These are phyloP conservation scores for Zygnema circumcarinatum DNA, from an alignment of 139 green algal genomes.

Conservation along the genomic window DNA sequence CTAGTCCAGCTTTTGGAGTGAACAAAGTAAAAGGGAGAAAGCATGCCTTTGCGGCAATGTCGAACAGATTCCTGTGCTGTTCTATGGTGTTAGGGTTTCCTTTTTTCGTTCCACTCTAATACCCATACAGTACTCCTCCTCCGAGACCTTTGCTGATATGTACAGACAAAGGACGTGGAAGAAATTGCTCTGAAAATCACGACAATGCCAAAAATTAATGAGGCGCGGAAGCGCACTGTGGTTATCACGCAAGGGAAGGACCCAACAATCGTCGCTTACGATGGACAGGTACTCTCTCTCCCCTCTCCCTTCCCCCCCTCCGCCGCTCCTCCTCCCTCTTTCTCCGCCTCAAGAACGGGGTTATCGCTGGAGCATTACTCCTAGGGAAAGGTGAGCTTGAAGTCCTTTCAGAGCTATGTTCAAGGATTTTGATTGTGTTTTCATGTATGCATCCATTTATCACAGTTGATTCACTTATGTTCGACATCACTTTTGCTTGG, in stretches of 20 bases:
- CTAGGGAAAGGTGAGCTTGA: neutral
- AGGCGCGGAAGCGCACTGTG: constrained; percentile 77
- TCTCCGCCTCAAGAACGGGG: neutral
- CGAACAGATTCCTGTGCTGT: too few relatives aligned
- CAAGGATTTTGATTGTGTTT: neutral
- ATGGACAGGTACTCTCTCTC: constrained; percentile 70
- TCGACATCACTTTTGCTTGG: too few relatives aligned
- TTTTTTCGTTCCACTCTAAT: too few relatives aligned
- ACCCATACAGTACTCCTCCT: too few relatives aligned
- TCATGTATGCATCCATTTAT: too few relatives aligned
- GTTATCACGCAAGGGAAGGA: constrained; percentile 92
- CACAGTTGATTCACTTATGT: too few relatives aligned
- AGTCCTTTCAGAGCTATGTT: neutral
- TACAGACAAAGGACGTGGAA: constrained; percentile 73
- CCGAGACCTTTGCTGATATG: too few relatives aligned
- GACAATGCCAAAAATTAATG: constrained; percentile 82
- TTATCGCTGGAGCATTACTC: neutral
- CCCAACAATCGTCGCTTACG: constrained; percentile 83
- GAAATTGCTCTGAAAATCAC: constrained; percentile 89
- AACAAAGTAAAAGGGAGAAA: too few relatives aligned
- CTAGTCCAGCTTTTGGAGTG: too few relatives aligned
- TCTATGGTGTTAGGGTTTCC: too few relatives aligned
- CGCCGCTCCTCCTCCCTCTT: neutral
- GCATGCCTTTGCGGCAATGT: too few relatives aligned
- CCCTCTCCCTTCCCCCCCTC: neutral